Percentiles rank a stretch among this genome's conserved stretches.
Conservation (phyloP, 1,284 basidiomycete genomes). For the Kalmanozyma brasiliensis region DNA sequence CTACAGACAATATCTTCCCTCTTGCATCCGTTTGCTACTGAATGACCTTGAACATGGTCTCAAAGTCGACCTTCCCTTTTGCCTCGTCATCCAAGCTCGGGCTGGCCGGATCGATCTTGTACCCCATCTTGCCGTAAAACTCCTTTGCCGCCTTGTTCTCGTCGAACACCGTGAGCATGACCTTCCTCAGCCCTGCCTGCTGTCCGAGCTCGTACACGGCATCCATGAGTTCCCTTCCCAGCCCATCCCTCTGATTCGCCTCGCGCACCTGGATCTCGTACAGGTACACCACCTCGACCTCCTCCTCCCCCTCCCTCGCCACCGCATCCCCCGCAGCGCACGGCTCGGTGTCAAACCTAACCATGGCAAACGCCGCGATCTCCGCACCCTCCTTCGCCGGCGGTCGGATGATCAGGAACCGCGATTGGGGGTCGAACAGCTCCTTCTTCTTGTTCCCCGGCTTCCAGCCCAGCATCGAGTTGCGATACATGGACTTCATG, state of each 20-base stretch:
- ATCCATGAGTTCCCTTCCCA: constrained; percentile 35
- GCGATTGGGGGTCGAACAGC: constrained; percentile 33
- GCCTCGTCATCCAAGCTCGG: constrained; percentile 12
- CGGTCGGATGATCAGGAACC: constrained; percentile 34
- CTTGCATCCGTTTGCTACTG: not conserved
- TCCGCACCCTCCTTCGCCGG: constrained; percentile 25
- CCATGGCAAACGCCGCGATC: constrained; percentile 41
- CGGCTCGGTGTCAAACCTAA: constrained; percentile 44
- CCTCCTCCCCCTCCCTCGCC: constrained; percentile 7
- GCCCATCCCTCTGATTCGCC: constrained; percentile 28
- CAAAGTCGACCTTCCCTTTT: constrained; percentile 21
- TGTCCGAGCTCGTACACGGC: constrained; percentile 15
- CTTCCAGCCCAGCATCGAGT: constrained; percentile 37
- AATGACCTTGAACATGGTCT: constrained; percentile 34
- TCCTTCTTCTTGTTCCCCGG: constrained; percentile 24
- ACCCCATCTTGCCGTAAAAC: constrained; percentile 38
- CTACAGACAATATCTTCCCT: not conserved
- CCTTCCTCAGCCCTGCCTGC: constrained; percentile 20
- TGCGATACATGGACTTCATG: constrained; percentile 50
- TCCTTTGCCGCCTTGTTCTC: constrained; percentile 21
- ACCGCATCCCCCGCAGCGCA: constrained; percentile 12
- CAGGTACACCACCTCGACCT: constrained; percentile 43
- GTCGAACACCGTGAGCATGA: constrained; percentile 48
- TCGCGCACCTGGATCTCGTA: constrained; percentile 40
- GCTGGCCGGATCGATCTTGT: constrained; percentile 70